A percentile compares a stretch with the other conserved stretches of the same genome.
Conservation (phyloP, 129 eudicot genomes). For the Smallanthus sonchifolius region DNA sequence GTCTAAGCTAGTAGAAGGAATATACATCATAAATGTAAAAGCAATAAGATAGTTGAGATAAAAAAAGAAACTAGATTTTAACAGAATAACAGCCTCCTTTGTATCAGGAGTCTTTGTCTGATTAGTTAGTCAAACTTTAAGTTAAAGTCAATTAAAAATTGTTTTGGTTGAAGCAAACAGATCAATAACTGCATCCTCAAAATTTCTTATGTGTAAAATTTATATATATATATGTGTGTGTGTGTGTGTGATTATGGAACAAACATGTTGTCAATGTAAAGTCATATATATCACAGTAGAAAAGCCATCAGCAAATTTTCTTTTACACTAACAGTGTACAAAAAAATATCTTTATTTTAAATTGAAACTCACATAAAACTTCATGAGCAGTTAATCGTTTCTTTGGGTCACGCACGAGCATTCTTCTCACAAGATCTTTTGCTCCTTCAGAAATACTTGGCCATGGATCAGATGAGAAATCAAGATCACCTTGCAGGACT, state of each 20-base stretch:
- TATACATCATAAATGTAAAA: not conserved
- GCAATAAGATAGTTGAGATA: not conserved
- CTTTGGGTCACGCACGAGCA: slow-evolving; percentile 77
- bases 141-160: not conserved
- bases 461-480: slow-evolving; percentile 87
- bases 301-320: not conserved
- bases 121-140: not conserved
- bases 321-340: not conserved
- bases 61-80: no score
- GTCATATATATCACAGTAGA: not conserved
- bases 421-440: slow-evolving; percentile 81
- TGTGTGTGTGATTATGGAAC: no score
- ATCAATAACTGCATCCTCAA: not conserved
- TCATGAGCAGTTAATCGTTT: slow-evolving; percentile 71
- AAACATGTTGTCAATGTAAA: not conserved
- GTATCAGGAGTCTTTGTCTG: not conserved
- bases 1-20: no score
- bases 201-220: no score
- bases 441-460: slow-evolving; percentile 85
- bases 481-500: slow-evolving; percentile 83
- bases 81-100: not conserved
- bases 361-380: slow-evolving; percentile 62
- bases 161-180: not conserved
- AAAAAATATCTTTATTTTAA: not conserved
- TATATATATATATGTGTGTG: no score